Conservation (phyloP, 352 stramenopile species). For the Pythium sp. region DNA sequence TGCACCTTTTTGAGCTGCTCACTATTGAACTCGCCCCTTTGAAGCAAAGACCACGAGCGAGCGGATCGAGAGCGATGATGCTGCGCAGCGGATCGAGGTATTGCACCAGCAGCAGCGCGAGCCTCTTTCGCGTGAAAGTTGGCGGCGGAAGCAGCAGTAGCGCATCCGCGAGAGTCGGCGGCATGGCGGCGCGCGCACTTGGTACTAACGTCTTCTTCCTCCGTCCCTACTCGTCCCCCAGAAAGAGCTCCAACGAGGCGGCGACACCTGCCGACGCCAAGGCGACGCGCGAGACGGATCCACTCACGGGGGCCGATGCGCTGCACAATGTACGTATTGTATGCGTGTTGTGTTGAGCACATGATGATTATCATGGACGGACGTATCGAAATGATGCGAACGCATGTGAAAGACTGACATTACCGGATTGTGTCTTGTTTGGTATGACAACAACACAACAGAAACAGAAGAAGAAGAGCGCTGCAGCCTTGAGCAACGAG, state of each 20-base stretch:
- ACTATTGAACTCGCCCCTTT: conserved; percentile 7
- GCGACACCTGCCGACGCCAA: conserved; percentile 8
- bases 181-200: conserved; percentile 11
- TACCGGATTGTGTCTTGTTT: not conserved
- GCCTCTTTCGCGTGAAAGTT: not conserved
- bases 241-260: conserved; percentile 18
- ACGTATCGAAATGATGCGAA: not conserved
- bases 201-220: conserved; percentile 33
- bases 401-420: not conserved
- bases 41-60: not conserved
- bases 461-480: conserved; percentile 1
- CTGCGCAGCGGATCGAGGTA: conserved; percentile 62
- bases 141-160: conserved; percentile 8
- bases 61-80: conserved; percentile 27
- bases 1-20: not conserved
- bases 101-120: conserved; percentile 16
- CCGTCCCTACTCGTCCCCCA: conserved; percentile 35
- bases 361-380: not conserved
- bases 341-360: not conserved
- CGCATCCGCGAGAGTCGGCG: conserved; percentile 7
- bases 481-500: not conserved
- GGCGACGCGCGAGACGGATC: conserved; percentile 31
- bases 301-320: conserved; percentile 26
- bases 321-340: conserved; percentile 24
- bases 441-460: not conserved